Base-by-base conservation (phyloP, 2,329 filamentous ascomycete genomes). In the Clathrospora elynae region DNA sequence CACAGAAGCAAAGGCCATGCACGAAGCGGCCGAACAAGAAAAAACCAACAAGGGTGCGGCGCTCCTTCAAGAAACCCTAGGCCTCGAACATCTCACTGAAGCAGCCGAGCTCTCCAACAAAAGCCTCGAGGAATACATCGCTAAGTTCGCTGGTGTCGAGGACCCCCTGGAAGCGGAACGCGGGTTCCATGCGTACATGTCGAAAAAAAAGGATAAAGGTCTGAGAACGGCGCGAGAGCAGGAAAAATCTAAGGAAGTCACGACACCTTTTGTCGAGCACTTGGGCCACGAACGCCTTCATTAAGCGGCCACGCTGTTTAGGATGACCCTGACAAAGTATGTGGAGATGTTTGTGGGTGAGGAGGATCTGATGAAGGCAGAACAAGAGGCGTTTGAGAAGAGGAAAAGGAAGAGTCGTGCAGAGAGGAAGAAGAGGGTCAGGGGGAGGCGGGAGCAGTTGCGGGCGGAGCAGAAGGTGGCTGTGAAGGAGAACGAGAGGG, bases 301-400 rank as follows among this genome's bases (percentile, higher is more conserved):
- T 4, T 12, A 22, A 10, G 33, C 18, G 19, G 29, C 33, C 11
- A 18, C n/a, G 8, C 10, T 28, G 2, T 19, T 20, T 10, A 23
- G 20, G 11, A 30, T 16, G 36, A 19, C 24, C 11, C 32, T 3
- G 5, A 18, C 17, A 12, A 18, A 23, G 13, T 46, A 38, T 35
- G 30, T 38, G 6, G 19, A 26, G n/a, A 6, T 19, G 7, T 36
- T 46, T 31, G 25, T 28, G 14, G 9, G 5, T 9, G 19, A 37
- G 3, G 17, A 37, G 9, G 14, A 42, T 12, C 38, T 38, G 9
- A 22, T 42, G 12, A 18, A 22, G 17, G 43, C 38, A 7, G 34
- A 46, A 34, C 23, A 26, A 6, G 5, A 16, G 19, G 14, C 12
- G 6, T 31, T 12, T n/a, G 14, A 40, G n/a, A n/a, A n/a, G n/a